Conservation (phyloP, 2,329 filamentous ascomycete genomes). For the Pseudogymnoascus sp. region DNA sequence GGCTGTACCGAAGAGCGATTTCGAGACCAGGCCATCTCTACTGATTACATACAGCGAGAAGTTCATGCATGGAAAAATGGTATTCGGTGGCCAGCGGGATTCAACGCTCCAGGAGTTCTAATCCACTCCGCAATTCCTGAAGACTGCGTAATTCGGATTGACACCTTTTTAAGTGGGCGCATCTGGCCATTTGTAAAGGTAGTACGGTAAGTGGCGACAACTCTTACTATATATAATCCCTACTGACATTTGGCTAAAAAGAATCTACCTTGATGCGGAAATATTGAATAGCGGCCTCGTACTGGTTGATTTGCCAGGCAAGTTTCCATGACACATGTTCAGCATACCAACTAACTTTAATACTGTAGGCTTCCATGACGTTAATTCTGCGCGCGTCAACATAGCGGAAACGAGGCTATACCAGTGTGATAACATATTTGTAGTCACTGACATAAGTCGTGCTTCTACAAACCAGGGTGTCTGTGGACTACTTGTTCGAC, state of each 20-base stretch:
- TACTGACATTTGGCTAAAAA: neutral
- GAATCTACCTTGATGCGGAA: slow-evolving; percentile 13
- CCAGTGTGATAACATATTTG: slow-evolving; percentile 16
- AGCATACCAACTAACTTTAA: slow-evolving; percentile 10
- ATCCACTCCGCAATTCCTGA: neutral
- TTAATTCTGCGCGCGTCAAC: slow-evolving; percentile 14
- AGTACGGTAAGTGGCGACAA: slow-evolving; percentile 11
- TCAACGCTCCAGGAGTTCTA: slow-evolving; percentile 9
- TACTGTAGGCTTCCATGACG: slow-evolving; percentile 16
- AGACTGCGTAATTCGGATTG: slow-evolving; percentile 9
- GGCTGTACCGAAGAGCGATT: slow-evolving; percentile 11
- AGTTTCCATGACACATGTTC: neutral
- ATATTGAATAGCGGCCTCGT: slow-evolving; percentile 14
- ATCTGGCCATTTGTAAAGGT: slow-evolving; percentile 17
- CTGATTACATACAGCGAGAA: slow-evolving; percentile 10
- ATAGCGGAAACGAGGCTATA: slow-evolving; percentile 15
- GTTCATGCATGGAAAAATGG: slow-evolving; percentile 13
- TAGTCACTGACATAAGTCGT: slow-evolving; percentile 14
- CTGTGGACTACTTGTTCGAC: slow-evolving; percentile 9
- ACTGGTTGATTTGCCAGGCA: slow-evolving; percentile 16
- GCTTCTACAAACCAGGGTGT: slow-evolving; percentile 14
- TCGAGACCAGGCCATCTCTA: neutral
- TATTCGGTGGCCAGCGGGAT: slow-evolving; percentile 12
- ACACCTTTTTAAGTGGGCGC: slow-evolving; percentile 9
- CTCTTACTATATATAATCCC: neutral